These are phyloP conservation scores for Sporothrix euskadiensis DNA, from an alignment of 2,329 filamentous ascomycete genomes.

Conservation along the genomic window DNA sequence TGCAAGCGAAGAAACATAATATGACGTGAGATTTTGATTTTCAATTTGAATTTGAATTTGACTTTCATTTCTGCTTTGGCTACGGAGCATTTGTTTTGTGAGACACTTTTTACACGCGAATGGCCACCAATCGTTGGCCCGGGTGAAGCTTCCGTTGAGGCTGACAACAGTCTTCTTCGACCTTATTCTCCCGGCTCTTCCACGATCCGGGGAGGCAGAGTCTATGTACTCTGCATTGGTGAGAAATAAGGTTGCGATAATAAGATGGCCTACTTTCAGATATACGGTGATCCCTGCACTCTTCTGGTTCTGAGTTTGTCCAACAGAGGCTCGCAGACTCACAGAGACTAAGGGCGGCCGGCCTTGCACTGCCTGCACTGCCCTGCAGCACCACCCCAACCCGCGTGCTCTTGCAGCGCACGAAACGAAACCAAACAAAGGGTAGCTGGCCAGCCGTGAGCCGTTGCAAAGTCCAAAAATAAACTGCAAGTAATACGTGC, in stretches of 20 bases:
- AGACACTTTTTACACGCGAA: not conserved
- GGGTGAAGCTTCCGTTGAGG: not conserved
- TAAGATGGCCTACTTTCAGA: not conserved
- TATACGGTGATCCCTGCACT: not conserved
- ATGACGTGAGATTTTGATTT: slow-evolving; percentile 13
- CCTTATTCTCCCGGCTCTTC: not conserved
- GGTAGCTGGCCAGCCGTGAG: not conserved
- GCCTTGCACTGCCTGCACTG: not conserved
- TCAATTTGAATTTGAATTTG: not conserved
- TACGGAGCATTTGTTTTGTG: not conserved
- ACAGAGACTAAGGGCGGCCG: not conserved
- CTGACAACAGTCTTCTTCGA: not conserved
- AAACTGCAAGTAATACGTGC: not conserved
- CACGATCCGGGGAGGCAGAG: not conserved
- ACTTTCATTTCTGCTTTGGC: not conserved
- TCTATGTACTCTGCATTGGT: not conserved
- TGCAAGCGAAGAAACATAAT: not conserved
- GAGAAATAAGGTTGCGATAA: not conserved
- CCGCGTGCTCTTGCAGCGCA: not conserved
- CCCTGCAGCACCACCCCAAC: not conserved
- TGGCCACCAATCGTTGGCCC: not conserved
- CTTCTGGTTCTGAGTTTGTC: not conserved
- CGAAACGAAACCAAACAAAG: slow-evolving; percentile 1
- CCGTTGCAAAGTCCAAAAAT: not conserved
- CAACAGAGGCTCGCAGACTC: not conserved